Conservation (phyloP, 116 monocot genomes). For the Cymodocea nodosa region DNA sequence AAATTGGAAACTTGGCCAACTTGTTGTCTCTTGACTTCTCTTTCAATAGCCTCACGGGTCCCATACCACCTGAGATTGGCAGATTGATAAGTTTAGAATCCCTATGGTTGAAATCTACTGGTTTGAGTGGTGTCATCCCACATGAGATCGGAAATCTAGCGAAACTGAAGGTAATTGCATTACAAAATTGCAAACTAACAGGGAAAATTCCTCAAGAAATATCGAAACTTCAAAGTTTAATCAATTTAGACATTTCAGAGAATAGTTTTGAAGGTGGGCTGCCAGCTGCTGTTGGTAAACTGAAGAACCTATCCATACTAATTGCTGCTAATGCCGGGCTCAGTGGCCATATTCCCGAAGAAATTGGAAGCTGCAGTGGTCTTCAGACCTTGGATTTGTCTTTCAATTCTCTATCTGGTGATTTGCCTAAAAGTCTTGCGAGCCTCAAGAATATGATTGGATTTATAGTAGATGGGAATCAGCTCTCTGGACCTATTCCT, state of each 20-base stretch:
- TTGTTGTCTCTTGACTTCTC: slow-evolving; percentile 69
- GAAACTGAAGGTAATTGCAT: slow-evolving; percentile 5
- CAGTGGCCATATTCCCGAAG: slow-evolving; percentile 41
- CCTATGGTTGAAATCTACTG: slow-evolving; percentile 60
- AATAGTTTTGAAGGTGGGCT: slow-evolving; percentile 16
- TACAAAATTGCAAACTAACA: slow-evolving; percentile 14
- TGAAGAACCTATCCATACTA: slow-evolving; percentile 16
- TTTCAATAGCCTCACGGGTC: slow-evolving; percentile 58
- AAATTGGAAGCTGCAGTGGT: slow-evolving; percentile 46
- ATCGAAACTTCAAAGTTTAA: slow-evolving; percentile 1
- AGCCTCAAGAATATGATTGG: slow-evolving; percentile 34
- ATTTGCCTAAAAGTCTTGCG: slow-evolving; percentile 47
- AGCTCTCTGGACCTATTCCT: slow-evolving; percentile 56
- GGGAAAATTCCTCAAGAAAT: slow-evolving; percentile 22
- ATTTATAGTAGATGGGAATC: slow-evolving; percentile 68
- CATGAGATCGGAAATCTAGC: slow-evolving; percentile 30
- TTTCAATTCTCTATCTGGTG: slow-evolving; percentile 68
- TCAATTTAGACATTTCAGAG: slow-evolving; percentile 5
- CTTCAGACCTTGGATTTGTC: slow-evolving; percentile 56
- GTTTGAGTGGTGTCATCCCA: slow-evolving; percentile 55
- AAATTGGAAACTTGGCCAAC: slow-evolving; percentile 33
- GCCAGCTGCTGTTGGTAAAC: slow-evolving; percentile 8
- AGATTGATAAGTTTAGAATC: slow-evolving; percentile 32
- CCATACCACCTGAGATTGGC: slow-evolving; percentile 44
- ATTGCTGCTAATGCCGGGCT: slow-evolving; percentile 55